Conservation (phyloP, 2,329 filamentous ascomycete species). For the Aureobasidium zeae region DNA sequence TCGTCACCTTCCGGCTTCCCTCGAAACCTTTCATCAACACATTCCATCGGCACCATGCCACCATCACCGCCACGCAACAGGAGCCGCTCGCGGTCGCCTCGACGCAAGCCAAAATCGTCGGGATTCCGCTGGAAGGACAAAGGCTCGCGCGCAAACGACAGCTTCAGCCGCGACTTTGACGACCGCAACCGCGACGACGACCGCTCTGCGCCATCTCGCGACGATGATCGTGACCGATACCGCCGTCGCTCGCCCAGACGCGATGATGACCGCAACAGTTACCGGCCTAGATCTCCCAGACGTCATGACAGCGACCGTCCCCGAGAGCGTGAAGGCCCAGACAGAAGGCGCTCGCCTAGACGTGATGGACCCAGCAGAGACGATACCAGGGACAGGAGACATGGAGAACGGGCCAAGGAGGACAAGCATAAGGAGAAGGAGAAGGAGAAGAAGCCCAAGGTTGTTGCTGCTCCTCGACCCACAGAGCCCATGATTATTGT, state of each 20-base stretch:
- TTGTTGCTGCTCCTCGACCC: constrained; percentile 25
- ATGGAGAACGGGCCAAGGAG: too few relatives aligned
- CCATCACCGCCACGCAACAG: constrained; percentile 2
- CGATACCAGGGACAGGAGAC: constrained; percentile 6
- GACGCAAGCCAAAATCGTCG: constrained; percentile 25
- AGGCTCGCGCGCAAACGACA: constrained; percentile 19
- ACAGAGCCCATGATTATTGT: constrained; percentile 86
- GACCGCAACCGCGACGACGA: constrained; percentile 27
- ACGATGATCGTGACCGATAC: constrained; percentile 20
- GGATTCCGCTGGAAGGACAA: constrained; percentile 33
- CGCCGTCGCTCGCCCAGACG: constrained; percentile 10
- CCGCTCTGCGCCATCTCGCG: constrained; percentile 25
- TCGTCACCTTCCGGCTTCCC: background rate
- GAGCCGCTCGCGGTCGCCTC: constrained; percentile 26
- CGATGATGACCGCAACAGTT: constrained; percentile 10
- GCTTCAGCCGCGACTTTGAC: constrained; percentile 20
- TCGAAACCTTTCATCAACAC: background rate
- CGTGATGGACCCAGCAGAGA: constrained; percentile 14
- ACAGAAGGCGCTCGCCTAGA: constrained; percentile 6
- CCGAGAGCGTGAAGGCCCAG: constrained; percentile 17
- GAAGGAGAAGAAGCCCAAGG: constrained; percentile 20
- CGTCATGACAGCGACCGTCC: constrained; percentile 22
- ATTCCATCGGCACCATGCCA: constrained; percentile 2
- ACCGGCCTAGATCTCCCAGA: constrained; percentile 16
- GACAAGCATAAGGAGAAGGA: constrained; percentile 23